These are phyloP conservation scores for Coemansia sp. DNA, from an alignment of 192 early-diverging fungal species.

Conservation along the genomic window DNA sequence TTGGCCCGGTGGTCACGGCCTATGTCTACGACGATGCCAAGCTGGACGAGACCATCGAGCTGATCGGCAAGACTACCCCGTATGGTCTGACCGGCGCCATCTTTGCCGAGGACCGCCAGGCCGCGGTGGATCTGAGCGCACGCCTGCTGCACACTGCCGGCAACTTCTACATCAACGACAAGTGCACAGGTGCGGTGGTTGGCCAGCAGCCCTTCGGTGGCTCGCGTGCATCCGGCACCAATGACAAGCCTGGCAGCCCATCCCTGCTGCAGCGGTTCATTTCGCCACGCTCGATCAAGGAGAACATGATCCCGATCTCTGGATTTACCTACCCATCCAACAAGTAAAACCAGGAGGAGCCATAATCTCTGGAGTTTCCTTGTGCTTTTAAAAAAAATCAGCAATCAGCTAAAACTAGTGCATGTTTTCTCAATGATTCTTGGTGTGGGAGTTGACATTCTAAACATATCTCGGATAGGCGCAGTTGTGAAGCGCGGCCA, in stretches of 20 bases:
- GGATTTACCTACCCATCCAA: constrained; percentile 89
- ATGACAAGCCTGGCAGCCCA: constrained; percentile 95
- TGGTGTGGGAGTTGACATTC: constrained; percentile 77
- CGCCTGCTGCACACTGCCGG: constrained; percentile 84
- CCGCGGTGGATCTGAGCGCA: constrained; percentile 69
- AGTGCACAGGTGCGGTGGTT: constrained; percentile 95
- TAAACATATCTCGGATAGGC: constrained; percentile 64
- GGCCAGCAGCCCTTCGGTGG: constrained; percentile 99
- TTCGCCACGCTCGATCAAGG: constrained; percentile 93
- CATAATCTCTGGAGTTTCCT: no score
- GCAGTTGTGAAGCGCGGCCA: constrained; percentile 54
- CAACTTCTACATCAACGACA: constrained; percentile 99
- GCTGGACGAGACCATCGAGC: constrained; percentile 69
- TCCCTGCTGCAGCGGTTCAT: constrained; percentile 81
- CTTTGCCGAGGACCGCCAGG: constrained; percentile 85
- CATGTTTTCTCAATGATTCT: constrained; percentile 57
- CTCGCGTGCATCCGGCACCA: constrained; percentile 90
- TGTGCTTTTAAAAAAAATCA: neutral
- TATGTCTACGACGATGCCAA: constrained; percentile 85
- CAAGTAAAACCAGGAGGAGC: no score
- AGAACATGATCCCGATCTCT: constrained; percentile 83
- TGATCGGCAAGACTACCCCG: constrained; percentile 71
- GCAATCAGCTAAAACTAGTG: neutral
- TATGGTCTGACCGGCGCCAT: constrained; percentile 91
- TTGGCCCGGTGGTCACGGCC: constrained; percentile 93